Evolutionary conservation across 257 asterid species (phyloP).

Genomic region (Verbascum thapsus): DNA sequence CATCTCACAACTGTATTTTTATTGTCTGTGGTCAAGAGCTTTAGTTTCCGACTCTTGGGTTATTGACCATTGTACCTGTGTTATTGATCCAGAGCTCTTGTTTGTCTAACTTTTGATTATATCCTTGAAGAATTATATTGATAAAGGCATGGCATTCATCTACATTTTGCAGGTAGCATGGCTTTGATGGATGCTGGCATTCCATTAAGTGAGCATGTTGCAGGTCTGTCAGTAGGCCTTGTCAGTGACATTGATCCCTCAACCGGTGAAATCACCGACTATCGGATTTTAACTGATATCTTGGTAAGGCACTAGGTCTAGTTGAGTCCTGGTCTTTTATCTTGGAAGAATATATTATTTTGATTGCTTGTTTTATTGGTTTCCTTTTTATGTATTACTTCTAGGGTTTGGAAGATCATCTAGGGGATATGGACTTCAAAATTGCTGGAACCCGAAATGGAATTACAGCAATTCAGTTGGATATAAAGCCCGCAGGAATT

Average conservation of each 20-base stretch:
- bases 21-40: slow-evolving; percentile 10
- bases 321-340: not conserved
- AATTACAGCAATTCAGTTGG: slow-evolving; percentile 92
- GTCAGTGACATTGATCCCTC: slow-evolving; percentile 73
- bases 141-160: slow-evolving; percentile 23
- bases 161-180: slow-evolving; percentile 77
- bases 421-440: slow-evolving; percentile 98
- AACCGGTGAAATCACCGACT: slow-evolving; percentile 87
- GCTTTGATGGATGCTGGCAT: slow-evolving; percentile 99
- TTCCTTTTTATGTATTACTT: slow-evolving; percentile 22
- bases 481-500: slow-evolving; percentile 96
- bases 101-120: slow-evolving; percentile 15
- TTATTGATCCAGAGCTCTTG: not conserved
- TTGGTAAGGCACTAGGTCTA: slow-evolving; percentile 50
- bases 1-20: slow-evolving; percentile 15
- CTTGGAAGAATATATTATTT: not conserved
- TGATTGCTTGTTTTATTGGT: slow-evolving; percentile 2
- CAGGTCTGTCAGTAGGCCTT: slow-evolving; percentile 93
- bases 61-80: slow-evolving; percentile 3
- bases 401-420: slow-evolving; percentile 98
- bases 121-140: slow-evolving; percentile 19
- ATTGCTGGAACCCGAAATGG: slow-evolving; percentile 96
- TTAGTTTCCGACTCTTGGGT: slow-evolving; percentile 14
- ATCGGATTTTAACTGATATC: slow-evolving; percentile 84
- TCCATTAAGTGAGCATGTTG: slow-evolving; percentile 83